These are phyloP conservation scores for Ministeria vibrans DNA, from an alignment of 78 protist genomes.

Conservation along the genomic window DNA sequence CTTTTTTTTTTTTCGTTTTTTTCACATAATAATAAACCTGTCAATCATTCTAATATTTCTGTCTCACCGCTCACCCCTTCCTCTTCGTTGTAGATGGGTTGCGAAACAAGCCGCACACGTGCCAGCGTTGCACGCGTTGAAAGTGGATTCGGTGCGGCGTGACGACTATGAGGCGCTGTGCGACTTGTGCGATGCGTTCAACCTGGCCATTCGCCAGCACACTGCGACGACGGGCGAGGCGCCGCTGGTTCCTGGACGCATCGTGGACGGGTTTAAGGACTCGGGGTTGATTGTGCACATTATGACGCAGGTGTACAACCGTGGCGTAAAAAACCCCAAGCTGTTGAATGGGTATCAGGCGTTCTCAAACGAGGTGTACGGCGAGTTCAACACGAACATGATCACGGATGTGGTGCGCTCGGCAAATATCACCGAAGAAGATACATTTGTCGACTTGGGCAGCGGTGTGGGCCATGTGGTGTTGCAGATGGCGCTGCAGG, in stretches of 20 bases:
- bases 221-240: no score
- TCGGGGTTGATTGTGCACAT: background rate
- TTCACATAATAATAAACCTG: no score
- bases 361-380: background rate
- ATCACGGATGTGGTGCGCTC: background rate
- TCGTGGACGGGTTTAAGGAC: background rate
- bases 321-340: background rate
- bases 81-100: background rate
- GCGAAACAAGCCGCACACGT: background rate
- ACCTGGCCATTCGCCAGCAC: background rate
- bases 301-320: background rate
- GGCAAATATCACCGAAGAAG: background rate
- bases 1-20: no score
- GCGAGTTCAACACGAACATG: background rate
- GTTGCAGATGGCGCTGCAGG: conserved; percentile 6
- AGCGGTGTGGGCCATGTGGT: conserved; percentile 1
- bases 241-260: background rate
- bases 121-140: background rate
- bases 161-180: background rate
- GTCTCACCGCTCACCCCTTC: background rate
- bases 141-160: background rate
- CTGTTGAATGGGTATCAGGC: background rate
- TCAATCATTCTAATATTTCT: background rate
- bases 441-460: background rate
- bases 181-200: background rate